A percentile compares a stretch with the other conserved stretches of the same genome.
These are phyloP conservation scores for Ceratocystiopsis minuta DNA, from an alignment of 2,329 filamentous ascomycete species.

Conservation along the genomic window DNA sequence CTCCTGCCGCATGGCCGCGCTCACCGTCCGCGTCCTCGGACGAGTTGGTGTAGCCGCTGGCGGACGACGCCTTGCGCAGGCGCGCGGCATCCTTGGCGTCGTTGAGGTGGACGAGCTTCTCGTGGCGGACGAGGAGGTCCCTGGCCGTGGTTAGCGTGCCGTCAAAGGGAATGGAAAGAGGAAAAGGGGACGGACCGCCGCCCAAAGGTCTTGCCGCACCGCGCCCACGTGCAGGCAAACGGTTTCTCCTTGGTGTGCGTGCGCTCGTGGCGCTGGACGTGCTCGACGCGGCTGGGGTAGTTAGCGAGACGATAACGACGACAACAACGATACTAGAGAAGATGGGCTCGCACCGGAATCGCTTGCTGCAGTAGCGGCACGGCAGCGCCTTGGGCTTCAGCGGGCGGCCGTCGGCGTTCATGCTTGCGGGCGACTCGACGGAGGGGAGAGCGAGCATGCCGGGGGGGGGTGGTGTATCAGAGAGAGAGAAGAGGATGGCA, in stretches of 20 bases:
- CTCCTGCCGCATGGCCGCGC: constrained; percentile 19
- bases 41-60: constrained; percentile 22
- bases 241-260: constrained; percentile 50
- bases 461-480: background rate
- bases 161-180: constrained; percentile 4
- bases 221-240: constrained; percentile 39
- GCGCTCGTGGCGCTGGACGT: constrained; percentile 45
- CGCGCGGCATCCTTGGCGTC: constrained; percentile 36
- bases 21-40: constrained; percentile 26
- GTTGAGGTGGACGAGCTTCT: constrained; percentile 46
- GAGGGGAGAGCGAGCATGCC: constrained; percentile 34
- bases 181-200: constrained; percentile 30
- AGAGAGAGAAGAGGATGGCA: background rate
- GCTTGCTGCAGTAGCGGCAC: constrained; percentile 45
- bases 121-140: constrained; percentile 43
- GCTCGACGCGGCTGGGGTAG: constrained; percentile 38
- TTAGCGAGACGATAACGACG: constrained; percentile 1
- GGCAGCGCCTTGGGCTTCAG: constrained; percentile 44
- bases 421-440: constrained; percentile 27
- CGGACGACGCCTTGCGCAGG: constrained; percentile 33
- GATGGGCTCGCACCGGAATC: constrained; percentile 34
- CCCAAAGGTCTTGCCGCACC: constrained; percentile 45
- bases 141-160: constrained; percentile 23
- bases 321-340: constrained; percentile 9
- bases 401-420: constrained; percentile 30